A percentile compares a stretch with the other conserved stretches of the same genome.
phyloP scores from a whole-genome alignment of 805 yeast genomes.

The Lipomyces lipofer region DNA sequence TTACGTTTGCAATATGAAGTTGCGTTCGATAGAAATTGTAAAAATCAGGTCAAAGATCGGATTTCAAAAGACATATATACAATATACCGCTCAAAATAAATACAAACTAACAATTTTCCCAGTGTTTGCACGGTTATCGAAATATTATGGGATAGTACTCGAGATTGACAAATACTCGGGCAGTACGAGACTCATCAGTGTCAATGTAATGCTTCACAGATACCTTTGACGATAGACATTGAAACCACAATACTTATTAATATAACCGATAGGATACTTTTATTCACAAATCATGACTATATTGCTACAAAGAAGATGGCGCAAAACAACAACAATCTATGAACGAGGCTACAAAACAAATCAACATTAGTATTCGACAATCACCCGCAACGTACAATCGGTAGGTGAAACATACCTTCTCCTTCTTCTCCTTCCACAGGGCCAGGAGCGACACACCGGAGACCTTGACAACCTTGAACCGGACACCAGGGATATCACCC shows the following conservation, averaged over 20 bases:
- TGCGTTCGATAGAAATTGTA: no score
- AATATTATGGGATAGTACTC: no score
- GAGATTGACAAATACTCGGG: conserved; percentile 12
- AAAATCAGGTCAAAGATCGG: no score
- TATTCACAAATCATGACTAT: conserved; percentile 17
- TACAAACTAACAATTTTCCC: no score
- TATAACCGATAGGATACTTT: no score
- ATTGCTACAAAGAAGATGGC: conserved; percentile 14
- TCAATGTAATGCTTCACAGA: conserved; percentile 8
- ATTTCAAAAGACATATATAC: no score
- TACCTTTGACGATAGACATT: conserved; percentile 10
- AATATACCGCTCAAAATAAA: no score
- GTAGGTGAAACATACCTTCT: conserved; percentile 99
- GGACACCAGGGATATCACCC: conserved; percentile 99
- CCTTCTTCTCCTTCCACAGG: conserved; percentile 99
- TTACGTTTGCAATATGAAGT: no score
- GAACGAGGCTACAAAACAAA: conserved; percentile 13
- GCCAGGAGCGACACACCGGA: conserved; percentile 99
- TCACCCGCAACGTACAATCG: no score
- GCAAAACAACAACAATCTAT: conserved; percentile 12
- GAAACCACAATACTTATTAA: no score
- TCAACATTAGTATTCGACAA: background rate
- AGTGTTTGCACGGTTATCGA: no score
- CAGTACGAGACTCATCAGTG: background rate
- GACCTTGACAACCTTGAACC: conserved; percentile 99